Evolutionary conservation across 2,329 filamentous ascomycete species (phyloP).

Genomic region (Trichoderma sp.): DNA sequence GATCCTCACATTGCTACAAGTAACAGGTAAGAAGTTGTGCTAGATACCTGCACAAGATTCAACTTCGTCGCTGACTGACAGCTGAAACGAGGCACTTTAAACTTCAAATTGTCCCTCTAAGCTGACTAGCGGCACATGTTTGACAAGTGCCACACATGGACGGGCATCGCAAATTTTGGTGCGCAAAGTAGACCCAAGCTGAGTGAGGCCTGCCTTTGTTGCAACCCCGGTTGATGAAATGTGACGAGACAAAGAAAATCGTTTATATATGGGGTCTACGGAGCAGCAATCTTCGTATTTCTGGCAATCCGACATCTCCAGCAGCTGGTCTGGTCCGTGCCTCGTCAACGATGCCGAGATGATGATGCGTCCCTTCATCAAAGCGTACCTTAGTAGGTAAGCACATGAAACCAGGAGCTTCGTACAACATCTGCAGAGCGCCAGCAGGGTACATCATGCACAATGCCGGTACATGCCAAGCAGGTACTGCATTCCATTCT

Average conservation of each 20-base stretch:
- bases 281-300: neutral
- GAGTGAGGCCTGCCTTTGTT: neutral
- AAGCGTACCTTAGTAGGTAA: neutral
- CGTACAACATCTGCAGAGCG: neutral
- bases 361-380: conserved; percentile 7
- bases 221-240: neutral
- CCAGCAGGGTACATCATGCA: conserved; percentile 12
- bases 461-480: neutral
- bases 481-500: neutral
- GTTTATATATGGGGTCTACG: neutral
- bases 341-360: neutral
- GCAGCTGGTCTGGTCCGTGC: conserved; percentile 9
- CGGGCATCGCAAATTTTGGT: neutral
- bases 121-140: neutral
- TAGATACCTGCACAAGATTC: neutral
- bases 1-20: neutral
- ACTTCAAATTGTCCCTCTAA: neutral
- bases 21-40: too few species aligned
- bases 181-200: neutral
- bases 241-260: neutral
- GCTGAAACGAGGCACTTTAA: neutral
- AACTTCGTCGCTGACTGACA: conserved; percentile 5
- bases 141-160: neutral
- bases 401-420: conserved; percentile 17
- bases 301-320: neutral